A percentile compares a stretch with the other conserved stretches of the same genome.
Conservation (phyloP, 2,329 filamentous ascomycete genomes). For the Neurospora sp. region DNA sequence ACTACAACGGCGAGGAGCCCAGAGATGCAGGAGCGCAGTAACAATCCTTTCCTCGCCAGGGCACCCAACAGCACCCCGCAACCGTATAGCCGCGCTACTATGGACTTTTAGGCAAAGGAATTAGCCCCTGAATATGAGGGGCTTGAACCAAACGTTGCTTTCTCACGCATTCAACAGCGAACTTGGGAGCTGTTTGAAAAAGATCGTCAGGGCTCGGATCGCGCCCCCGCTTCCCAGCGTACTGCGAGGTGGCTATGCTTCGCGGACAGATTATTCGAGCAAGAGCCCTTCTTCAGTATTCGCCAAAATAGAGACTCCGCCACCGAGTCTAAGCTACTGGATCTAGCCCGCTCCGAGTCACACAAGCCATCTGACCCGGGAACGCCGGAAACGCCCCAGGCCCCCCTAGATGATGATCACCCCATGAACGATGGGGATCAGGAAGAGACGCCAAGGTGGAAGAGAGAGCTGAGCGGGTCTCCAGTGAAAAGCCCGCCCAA, state of each 20-base stretch:
- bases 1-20: not conserved
- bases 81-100: not conserved
- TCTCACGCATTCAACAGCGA: not conserved
- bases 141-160: not conserved
- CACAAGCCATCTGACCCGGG: not conserved
- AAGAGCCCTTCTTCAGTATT: not conserved
- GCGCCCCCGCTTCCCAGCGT: not conserved
- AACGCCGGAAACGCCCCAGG: not conserved
- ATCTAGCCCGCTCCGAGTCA: not conserved
- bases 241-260: not conserved
- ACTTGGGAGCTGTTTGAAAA: not conserved
- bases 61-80: not conserved
- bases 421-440: not conserved
- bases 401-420: not conserved
- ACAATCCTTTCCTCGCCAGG: not conserved
- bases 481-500: not conserved
- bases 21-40: conserved; percentile 13
- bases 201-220: not conserved
- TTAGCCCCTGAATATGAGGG: not conserved
- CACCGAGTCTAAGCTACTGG: not conserved
- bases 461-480: not conserved
- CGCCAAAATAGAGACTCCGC: not conserved
- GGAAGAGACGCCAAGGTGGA: not conserved
- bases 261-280: not conserved
- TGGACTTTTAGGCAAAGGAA: not conserved